Evolutionary conservation across 2,329 filamentous ascomycete genomes (phyloP).

Genomic region (Ploettnerulaceae sp.): DNA sequence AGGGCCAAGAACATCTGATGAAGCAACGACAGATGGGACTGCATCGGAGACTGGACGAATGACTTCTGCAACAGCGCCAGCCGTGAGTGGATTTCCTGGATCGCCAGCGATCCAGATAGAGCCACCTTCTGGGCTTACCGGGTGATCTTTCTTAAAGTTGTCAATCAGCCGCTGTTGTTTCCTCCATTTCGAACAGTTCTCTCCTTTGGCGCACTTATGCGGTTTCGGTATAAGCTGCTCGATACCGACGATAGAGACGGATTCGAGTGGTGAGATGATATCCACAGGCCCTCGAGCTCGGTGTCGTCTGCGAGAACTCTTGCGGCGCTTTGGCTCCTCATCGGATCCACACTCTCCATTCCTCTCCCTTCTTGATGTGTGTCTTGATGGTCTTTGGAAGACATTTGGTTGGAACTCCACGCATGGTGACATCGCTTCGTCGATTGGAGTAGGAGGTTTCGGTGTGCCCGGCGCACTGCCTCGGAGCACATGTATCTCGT

Average conservation of each 20-base stretch:
- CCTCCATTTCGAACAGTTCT: conserved; percentile 76
- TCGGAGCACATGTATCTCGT: conserved; percentile 67
- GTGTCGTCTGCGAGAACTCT: conserved; percentile 27
- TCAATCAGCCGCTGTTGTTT: conserved; percentile 75
- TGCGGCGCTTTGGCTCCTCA: conserved; percentile 28
- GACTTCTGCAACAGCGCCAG: conserved; percentile 39
- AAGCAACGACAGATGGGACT: conserved; percentile 79
- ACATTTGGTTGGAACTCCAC: conserved; percentile 15
- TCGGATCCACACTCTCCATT: conserved; percentile 24
- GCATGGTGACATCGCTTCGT: conserved; percentile 45
- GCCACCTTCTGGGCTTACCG: conserved; percentile 55
- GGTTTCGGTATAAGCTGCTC: conserved; percentile 83
- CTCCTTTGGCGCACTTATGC: conserved; percentile 80
- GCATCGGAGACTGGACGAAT: conserved; percentile 68
- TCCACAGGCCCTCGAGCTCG: conserved; percentile 45
- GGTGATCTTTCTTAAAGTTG: conserved; percentile 70
- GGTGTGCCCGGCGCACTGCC: conserved; percentile 49
- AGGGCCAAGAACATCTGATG: conserved; percentile 82
- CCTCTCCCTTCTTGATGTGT: conserved; percentile 21
- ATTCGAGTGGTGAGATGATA: conserved; percentile 71
- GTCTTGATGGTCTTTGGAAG: conserved; percentile 18
- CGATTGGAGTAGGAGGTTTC: conserved; percentile 54
- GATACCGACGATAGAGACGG: conserved; percentile 86
- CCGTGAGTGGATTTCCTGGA: conserved; percentile 69
- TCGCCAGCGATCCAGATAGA: conserved; percentile 74